Evolutionary conservation across 2,329 filamentous ascomycete species (phyloP).

Genomic region (Neopestalotiopsis sp.): DNA sequence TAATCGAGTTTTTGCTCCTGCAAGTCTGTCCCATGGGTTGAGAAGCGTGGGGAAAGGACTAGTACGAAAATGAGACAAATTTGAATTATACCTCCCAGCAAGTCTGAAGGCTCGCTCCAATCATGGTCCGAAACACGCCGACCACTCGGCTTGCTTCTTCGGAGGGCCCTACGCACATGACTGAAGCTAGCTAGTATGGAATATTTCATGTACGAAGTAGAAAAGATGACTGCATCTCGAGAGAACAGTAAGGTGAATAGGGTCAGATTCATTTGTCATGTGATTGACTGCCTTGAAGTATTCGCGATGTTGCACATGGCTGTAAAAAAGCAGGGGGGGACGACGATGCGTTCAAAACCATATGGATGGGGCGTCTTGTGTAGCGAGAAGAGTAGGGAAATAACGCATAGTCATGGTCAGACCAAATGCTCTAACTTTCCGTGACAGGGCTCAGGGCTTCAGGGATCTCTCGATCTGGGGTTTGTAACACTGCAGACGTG

Average conservation of each 20-base stretch:
- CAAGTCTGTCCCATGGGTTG: constrained; percentile 2
- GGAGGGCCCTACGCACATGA: background rate
- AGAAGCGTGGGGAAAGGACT: constrained; percentile 15
- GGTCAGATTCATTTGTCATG: background rate
- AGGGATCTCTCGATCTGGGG: constrained; percentile 3
- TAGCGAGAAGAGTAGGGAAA: constrained; percentile 23
- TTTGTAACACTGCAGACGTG: constrained; percentile 13
- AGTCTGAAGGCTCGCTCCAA: constrained; percentile 38
- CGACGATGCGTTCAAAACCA: background rate
- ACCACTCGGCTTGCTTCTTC: constrained; percentile 25
- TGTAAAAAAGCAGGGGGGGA: constrained; percentile 1
- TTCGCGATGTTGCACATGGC: constrained; percentile 23
- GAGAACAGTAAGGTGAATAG: background rate
- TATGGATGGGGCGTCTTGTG: constrained; percentile 28
- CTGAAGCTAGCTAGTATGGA: constrained; percentile 9
- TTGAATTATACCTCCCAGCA: constrained; percentile 13
- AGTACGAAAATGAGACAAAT: constrained; percentile 18
- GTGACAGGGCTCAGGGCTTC: constrained; percentile 3
- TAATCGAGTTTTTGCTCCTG: constrained; percentile 6
- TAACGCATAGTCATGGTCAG: constrained; percentile 21
- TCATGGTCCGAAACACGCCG: constrained; percentile 42
- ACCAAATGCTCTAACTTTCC: background rate
- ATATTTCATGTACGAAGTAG: background rate
- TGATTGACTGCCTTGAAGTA: constrained; percentile 15
- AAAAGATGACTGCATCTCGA: background rate